Conservation (phyloP, 1,284 basidiomycete genomes). For the Afroboletus lepidellus region DNA sequence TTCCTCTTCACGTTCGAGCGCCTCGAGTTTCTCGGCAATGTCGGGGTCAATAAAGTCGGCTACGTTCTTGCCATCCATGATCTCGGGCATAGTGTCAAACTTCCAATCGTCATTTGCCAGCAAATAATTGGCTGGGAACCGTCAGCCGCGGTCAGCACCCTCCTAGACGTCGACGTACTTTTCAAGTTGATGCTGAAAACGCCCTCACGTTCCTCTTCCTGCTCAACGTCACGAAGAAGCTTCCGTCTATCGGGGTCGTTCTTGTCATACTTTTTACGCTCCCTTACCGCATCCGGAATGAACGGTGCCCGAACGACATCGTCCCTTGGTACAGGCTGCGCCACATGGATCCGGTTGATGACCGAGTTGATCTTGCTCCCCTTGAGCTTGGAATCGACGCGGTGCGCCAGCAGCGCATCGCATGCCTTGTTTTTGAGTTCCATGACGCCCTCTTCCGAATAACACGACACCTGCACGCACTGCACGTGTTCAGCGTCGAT, state of each 20-base stretch:
- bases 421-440: slow-evolving; percentile 91
- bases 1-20: slow-evolving; percentile 96
- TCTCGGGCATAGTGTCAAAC: slow-evolving; percentile 92
- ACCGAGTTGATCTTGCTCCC: slow-evolving; percentile 91
- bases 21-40: slow-evolving; percentile 94
- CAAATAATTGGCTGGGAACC: slow-evolving; percentile 77
- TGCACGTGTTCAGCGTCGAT: slow-evolving; percentile 70
- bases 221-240: slow-evolving; percentile 78
- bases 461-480: slow-evolving; percentile 83
- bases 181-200: slow-evolving; percentile 89
- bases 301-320: slow-evolving; percentile 81
- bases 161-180: slow-evolving; percentile 50
- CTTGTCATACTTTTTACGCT: slow-evolving; percentile 83
- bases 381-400: slow-evolving; percentile 90
- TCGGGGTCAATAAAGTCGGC: slow-evolving; percentile 99
- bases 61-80: slow-evolving; percentile 98
- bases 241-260: slow-evolving; percentile 71
- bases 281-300: slow-evolving; percentile 81
- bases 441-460: slow-evolving; percentile 95
- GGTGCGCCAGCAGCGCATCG: slow-evolving; percentile 87
- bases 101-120: slow-evolving; percentile 95
- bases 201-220: slow-evolving; percentile 82
- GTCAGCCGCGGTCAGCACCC: too few relatives aligned
- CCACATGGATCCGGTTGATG: slow-evolving; percentile 92
- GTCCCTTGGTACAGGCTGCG: slow-evolving; percentile 84